Percentiles rank a stretch among this genome's conserved stretches.
phyloP scores from a whole-genome alignment of 192 early-diverging fungal genomes.

The Entomortierella lignicola region DNA sequence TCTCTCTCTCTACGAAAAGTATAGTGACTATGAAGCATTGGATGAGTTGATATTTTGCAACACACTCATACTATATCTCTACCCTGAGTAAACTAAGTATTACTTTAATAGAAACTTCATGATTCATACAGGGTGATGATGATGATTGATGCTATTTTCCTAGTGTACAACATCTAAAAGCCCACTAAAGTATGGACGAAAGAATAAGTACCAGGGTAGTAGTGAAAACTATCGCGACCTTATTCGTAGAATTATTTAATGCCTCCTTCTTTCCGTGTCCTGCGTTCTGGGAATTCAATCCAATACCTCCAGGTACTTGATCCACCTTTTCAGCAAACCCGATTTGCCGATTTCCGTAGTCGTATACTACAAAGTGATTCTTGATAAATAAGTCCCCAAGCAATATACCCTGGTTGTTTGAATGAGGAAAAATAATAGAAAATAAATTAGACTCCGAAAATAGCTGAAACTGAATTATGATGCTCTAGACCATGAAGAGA shows the following conservation, averaged over 20 bases:
- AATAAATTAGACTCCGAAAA: too few relatives aligned
- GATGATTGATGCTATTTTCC: not conserved
- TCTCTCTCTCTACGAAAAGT: too few relatives aligned
- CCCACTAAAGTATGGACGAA: not conserved
- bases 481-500: too few relatives aligned
- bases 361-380: slow-evolving; percentile 53
- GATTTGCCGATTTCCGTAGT: slow-evolving; percentile 25
- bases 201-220: not conserved
- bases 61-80: too few relatives aligned
- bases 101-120: too few relatives aligned
- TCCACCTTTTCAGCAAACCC: slow-evolving; percentile 43
- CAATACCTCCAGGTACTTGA: slow-evolving; percentile 26
- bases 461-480: too few relatives aligned
- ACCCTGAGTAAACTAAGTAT: too few relatives aligned
- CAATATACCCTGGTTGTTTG: slow-evolving; percentile 24
- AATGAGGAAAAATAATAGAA: not conserved
- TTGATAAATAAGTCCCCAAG: slow-evolving; percentile 50
- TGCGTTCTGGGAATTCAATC: slow-evolving; percentile 29
- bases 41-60: too few relatives aligned
- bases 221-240: not conserved
- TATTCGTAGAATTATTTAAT: not conserved
- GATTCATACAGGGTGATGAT: too few relatives aligned
- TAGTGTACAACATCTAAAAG: too few relatives aligned
- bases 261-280: not conserved
- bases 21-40: too few relatives aligned